These are phyloP conservation scores for Neophaeococcomyces mojaviensis DNA, from an alignment of 2,329 filamentous ascomycete genomes.

Conservation along the genomic window DNA sequence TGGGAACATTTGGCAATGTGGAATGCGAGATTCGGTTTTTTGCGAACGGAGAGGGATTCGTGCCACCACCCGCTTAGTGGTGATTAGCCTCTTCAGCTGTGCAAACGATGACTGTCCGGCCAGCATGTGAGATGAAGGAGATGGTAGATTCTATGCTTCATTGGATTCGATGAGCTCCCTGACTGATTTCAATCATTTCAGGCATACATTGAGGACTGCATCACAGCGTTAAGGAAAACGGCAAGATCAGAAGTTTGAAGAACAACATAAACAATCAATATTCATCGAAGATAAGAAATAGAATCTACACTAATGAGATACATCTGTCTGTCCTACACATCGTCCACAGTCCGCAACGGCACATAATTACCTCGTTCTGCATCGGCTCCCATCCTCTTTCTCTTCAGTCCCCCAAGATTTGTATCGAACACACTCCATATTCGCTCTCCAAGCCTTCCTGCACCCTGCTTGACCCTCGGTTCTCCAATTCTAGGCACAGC, in stretches of 20 bases:
- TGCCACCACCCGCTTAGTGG: background rate
- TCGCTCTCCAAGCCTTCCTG: constrained; percentile 16
- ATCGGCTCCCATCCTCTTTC: constrained; percentile 28
- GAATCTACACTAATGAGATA: background rate
- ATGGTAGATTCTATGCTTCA: too few relatives aligned
- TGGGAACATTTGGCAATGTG: constrained; percentile 56
- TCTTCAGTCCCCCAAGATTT: constrained; percentile 21
- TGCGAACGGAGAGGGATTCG: constrained; percentile 2
- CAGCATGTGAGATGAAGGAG: too few relatives aligned
- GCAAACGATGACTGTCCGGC: too few relatives aligned
- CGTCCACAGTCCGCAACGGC: constrained; percentile 38
- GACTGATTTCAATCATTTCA: too few relatives aligned
- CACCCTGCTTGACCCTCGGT: constrained; percentile 16
- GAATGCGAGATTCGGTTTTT: constrained; percentile 51
- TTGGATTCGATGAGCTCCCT: too few relatives aligned
- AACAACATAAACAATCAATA: background rate
- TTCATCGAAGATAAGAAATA: background rate
- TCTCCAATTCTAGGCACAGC: constrained; percentile 14
- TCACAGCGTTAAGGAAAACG: too few relatives aligned
- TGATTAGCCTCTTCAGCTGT: too few relatives aligned
- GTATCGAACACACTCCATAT: constrained; percentile 10
- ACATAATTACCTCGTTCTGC: constrained; percentile 31
- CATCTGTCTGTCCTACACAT: constrained; percentile 6
- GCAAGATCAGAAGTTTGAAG: too few relatives aligned
- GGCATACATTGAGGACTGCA: too few relatives aligned